These are phyloP conservation scores for Mrakia blollopis DNA, from an alignment of 768 basidiomycete genomes.

Conservation along the genomic window DNA sequence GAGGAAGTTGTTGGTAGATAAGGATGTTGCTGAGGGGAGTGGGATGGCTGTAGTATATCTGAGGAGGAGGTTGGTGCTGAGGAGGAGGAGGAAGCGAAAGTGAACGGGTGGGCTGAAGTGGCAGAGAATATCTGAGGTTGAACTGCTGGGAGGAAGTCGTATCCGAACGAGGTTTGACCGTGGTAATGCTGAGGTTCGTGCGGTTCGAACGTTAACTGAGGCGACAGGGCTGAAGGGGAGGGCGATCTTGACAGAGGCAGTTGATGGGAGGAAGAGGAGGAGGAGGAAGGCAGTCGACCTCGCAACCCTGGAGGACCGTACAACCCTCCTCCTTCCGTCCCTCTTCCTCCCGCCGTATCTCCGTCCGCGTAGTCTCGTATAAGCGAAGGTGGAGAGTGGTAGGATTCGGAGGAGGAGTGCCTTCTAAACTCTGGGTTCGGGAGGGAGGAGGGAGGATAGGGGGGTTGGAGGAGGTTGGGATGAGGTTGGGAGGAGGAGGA, in stretches of 20 bases:
- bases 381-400: not conserved
- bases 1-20: not conserved
- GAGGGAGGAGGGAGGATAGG: too few relatives aligned
- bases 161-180: not conserved
- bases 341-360: not conserved
- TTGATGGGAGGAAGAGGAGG: not conserved
- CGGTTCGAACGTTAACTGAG: not conserved
- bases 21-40: not conserved
- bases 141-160: not conserved
- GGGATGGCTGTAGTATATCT: too few relatives aligned
- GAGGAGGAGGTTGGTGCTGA: conserved; percentile 15
- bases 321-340: not conserved
- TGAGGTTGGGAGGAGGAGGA: too few relatives aligned
- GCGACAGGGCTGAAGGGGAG: not conserved
- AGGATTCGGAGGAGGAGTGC: not conserved
- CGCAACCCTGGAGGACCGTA: too few relatives aligned
- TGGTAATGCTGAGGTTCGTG: not conserved
- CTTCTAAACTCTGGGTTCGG: too few relatives aligned
- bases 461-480: too few relatives aligned
- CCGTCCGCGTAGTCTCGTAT: not conserved
- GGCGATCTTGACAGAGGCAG: not conserved
- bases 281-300: too few relatives aligned
- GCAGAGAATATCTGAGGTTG: not conserved
- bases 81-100: not conserved
- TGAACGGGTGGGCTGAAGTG: not conserved